Base-by-base conservation (phyloP, 371 early-diverging fungal genomes). In the Syncephalis plumigaleata region DNA sequence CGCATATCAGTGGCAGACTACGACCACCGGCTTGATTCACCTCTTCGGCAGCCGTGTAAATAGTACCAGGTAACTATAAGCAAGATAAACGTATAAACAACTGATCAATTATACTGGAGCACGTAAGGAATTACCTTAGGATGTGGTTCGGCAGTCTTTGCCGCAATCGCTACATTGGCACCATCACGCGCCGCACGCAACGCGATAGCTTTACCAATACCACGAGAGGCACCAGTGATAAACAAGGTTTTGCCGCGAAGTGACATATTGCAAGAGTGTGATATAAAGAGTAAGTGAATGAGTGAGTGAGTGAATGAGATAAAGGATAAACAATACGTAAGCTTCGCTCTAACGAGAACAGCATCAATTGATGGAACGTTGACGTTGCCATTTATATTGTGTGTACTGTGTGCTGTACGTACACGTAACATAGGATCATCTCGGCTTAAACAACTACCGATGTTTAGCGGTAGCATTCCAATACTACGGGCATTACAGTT, bases 141-240 rank as follows among this genome's bases (percentile, higher is more conserved):
- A 51, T 84, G 71, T 5, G 84, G 73, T 11, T 69, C 72, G 7
- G 73, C 76, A 0, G 87, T 84, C 59, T 87, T 87, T 48, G 87
- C 87, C 17, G 77, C 84, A 37, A 87, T 70, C 16, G 75, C 81
- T 18, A 86, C 62, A 49, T 71, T 69, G 13, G 80, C 81, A 25
- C 81, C 80, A 42, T 82, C 80, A 37, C 54, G 64, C 1, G 80
- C 87, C 9, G 70, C 70, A 22, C 78, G 65, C 20, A 84, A 47
- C 8, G 81, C 87, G 39, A 84, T 81, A 8, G 79, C 81, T 43
- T 76, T 55, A 26, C 87, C 86, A 47, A 85, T 85, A 18, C 84
- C 84, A 31, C 75, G 52, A 31, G 74, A 77, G 17, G 70, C 76
- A 45, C 85, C 85, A 7, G 75, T 73, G 44, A 85, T 77, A 50